Percentiles rank a stretch among this genome's conserved stretches.
Evolutionary conservation across 495 filamentous ascomycete genomes (phyloP).

Genomic region (Penicillium chermesinum): DNA sequence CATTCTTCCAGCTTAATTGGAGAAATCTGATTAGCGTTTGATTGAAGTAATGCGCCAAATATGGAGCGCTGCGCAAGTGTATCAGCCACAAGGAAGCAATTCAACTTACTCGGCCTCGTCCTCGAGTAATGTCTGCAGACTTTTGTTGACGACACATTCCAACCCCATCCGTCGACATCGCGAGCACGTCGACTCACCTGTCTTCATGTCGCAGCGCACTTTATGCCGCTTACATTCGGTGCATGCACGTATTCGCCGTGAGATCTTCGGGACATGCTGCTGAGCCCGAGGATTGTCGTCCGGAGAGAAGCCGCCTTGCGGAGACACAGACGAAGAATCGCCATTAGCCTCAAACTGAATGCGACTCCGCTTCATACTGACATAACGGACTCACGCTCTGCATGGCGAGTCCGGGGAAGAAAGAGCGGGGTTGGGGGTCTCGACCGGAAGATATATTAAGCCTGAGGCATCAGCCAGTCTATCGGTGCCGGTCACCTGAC

Average conservation of each 20-base stretch:
- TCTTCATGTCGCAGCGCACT: conserved; percentile 48
- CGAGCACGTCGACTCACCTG: conserved; percentile 40
- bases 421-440: conserved; percentile 28
- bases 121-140: conserved; percentile 49
- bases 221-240: conserved; percentile 53
- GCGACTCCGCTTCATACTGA: conserved; percentile 44
- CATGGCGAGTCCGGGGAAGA: conserved; percentile 21
- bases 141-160: conserved; percentile 52
- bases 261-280: conserved; percentile 47
- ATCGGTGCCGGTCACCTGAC: conserved; percentile 14
- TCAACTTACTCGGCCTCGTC: conserved; percentile 44
- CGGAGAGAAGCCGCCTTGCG: conserved; percentile 25
- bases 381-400: conserved; percentile 14
- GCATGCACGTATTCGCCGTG: conserved; percentile 52
- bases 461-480: conserved; percentile 15
- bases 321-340: conserved; percentile 36
- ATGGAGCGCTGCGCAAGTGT: background rate
- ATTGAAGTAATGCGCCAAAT: background rate
- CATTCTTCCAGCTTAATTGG: conserved; percentile 38
- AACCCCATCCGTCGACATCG: conserved; percentile 48
- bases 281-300: conserved; percentile 29
- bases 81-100: background rate
- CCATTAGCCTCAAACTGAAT: conserved; percentile 42
- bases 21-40: conserved; percentile 7
- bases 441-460: conserved; percentile 12